These are phyloP conservation scores for Polygonum maritimum DNA, from an alignment of 148 eudicot genomes.

Conservation along the genomic window DNA sequence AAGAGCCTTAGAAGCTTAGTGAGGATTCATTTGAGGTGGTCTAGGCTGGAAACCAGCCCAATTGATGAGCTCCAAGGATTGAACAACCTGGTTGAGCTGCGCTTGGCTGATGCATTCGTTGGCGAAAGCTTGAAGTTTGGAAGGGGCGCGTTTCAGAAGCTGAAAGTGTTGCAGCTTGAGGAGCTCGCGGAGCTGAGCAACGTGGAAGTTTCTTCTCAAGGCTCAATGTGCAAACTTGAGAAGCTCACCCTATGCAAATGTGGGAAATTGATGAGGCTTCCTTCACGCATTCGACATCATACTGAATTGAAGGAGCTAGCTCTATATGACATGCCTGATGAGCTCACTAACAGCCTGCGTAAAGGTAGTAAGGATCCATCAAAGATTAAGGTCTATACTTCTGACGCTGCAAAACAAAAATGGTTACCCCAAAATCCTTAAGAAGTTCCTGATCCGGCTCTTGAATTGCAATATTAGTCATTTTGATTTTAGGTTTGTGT, in stretches of 20 bases:
- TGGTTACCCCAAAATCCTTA: not conserved
- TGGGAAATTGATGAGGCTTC: not conserved
- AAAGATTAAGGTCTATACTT: not conserved
- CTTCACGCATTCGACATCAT: conserved; percentile 13
- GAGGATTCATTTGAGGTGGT: conserved; percentile 11
- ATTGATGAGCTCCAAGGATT: conserved; percentile 17
- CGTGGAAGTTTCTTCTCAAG: conserved; percentile 9
- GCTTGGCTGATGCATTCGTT: conserved; percentile 18
- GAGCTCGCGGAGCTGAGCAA: conserved; percentile 10
- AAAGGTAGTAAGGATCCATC: not conserved
- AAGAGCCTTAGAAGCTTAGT: not conserved
- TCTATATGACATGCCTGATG: conserved; percentile 12
- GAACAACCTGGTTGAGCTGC: conserved; percentile 24
- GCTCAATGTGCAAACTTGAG: conserved; percentile 18
- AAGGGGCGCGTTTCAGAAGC: conserved; percentile 21
- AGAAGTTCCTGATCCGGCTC: not conserved
- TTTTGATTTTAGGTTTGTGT: too few relatives aligned
- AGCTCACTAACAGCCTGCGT: conserved; percentile 10
- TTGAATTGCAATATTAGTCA: not conserved
- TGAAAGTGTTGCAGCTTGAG: conserved; percentile 18
- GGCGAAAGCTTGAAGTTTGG: conserved; percentile 17
- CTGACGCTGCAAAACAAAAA: not conserved
- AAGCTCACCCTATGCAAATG: conserved; percentile 4
- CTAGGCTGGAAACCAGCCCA: conserved; percentile 12
- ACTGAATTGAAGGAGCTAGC: conserved; percentile 11